Conservation (phyloP, 164 flowering plant genomes). For the Umbellularia californica region DNA sequence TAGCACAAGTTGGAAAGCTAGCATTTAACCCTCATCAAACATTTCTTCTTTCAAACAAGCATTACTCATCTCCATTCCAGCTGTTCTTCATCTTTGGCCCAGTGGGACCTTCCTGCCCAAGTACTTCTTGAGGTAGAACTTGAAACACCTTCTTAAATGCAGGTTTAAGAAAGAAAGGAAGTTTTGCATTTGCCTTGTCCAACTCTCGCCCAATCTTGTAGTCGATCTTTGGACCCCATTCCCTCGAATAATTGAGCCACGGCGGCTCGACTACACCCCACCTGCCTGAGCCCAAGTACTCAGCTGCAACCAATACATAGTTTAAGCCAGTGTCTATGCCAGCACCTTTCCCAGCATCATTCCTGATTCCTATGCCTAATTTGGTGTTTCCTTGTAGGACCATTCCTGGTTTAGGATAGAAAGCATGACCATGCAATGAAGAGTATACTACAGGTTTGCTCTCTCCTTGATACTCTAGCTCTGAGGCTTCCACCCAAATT, state of each 20-base stretch:
- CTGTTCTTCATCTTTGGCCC: conserved; percentile 37
- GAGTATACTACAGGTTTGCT: conserved; percentile 36
- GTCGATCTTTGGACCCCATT: conserved; percentile 33
- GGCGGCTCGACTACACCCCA: conserved; percentile 23
- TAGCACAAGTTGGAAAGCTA: no score
- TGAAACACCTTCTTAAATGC: conserved; percentile 17
- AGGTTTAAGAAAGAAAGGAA: conserved; percentile 23
- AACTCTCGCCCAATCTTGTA: conserved; percentile 18
- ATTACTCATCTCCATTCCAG: conserved; percentile 37
- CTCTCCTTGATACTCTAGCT: conserved; percentile 36
- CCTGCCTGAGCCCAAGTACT: conserved; percentile 16
- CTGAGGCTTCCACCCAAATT: conserved; percentile 33
- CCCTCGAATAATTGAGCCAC: conserved; percentile 28
- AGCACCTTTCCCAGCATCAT: conserved; percentile 36
- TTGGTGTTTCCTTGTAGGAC: conserved; percentile 31
- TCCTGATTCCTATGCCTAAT: conserved; percentile 37
- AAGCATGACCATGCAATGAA: conserved; percentile 49
- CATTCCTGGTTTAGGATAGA: conserved; percentile 31
- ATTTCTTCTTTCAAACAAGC: no score
- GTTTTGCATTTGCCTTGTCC: conserved; percentile 11
- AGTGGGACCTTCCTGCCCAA: conserved; percentile 38
- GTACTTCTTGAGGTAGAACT: conserved; percentile 26
- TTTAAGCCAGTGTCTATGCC: conserved; percentile 29
- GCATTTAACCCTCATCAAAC: no score
- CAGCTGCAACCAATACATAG: conserved; percentile 26